Conservation (phyloP, 768 basidiomycete species). For the Austroboletus festivus region DNA sequence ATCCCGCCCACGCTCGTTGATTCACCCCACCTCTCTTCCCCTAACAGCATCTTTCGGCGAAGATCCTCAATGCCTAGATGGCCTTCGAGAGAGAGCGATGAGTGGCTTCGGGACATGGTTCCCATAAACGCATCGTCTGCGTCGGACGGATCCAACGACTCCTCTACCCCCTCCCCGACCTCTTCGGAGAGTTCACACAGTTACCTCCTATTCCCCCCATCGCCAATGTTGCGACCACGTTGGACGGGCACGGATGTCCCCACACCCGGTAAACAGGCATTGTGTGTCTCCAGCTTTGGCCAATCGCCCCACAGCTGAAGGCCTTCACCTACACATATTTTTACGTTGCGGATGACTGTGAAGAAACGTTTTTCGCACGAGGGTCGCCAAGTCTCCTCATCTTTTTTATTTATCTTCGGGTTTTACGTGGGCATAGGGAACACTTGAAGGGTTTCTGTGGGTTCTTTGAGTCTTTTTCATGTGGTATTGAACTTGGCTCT, state of each 20-base stretch:
- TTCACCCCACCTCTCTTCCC: constrained; percentile 53
- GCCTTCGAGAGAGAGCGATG: constrained; percentile 51
- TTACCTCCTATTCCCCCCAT: constrained; percentile 12
- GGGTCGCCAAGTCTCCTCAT: constrained; percentile 10
- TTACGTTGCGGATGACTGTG: constrained; percentile 22
- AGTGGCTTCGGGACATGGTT: constrained; percentile 64
- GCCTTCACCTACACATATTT: constrained; percentile 10
- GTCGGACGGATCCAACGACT: constrained; percentile 15
- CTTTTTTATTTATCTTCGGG: constrained; percentile 14
- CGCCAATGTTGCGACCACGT: constrained; percentile 23
- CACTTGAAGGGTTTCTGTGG: constrained; percentile 6
- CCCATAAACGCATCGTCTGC: constrained; percentile 31
- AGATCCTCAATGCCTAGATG: constrained; percentile 31
- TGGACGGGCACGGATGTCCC: constrained; percentile 16
- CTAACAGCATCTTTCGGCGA: constrained; percentile 47
- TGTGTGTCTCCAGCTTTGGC: constrained; percentile 11
- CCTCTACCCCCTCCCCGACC: constrained; percentile 18
- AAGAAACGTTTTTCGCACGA: constrained; percentile 26
- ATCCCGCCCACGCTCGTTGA: constrained; percentile 57
- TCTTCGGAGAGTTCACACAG: constrained; percentile 19
- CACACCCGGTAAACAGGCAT: constrained; percentile 11
- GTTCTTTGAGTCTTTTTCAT: neutral
- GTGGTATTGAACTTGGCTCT: neutral
- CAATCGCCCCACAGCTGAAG: constrained; percentile 14
- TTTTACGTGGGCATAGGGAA: constrained; percentile 12